Conservation (phyloP, 108 stramenopile genomes). For the Seminavis robusta region DNA sequence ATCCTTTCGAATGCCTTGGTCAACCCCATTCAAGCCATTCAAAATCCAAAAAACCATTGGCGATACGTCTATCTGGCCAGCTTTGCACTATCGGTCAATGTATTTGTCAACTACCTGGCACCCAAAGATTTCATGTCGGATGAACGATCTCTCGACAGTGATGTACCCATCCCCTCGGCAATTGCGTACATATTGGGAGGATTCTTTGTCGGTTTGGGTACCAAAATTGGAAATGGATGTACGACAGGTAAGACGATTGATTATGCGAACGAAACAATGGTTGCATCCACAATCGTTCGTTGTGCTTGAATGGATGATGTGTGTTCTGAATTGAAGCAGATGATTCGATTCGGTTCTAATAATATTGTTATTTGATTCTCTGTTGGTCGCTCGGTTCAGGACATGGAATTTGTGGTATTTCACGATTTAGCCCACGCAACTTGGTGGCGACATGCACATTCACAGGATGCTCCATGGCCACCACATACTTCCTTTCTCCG, state of each 20-base stretch:
- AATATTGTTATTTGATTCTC: no score
- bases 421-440: slow-evolving; percentile 67
- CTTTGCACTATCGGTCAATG: slow-evolving; percentile 38
- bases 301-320: no score
- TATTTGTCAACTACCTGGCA: no score
- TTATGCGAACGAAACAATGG: no score
- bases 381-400: no score
- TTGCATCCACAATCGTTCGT: no score
- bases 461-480: slow-evolving; percentile 60
- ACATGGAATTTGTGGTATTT: slow-evolving; percentile 81
- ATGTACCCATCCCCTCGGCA: slow-evolving; percentile 7
- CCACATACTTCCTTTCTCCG: slow-evolving; percentile 33
- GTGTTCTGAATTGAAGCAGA: no score
- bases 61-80: slow-evolving; percentile 48
- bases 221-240: slow-evolving; percentile 71
- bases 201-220: slow-evolving; percentile 74
- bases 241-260: no score
- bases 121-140: slow-evolving; percentile 12
- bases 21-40: slow-evolving; percentile 26
- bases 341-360: no score
- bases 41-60: slow-evolving; percentile 42
- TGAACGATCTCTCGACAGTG: slow-evolving; percentile 7
- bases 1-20: slow-evolving; percentile 39
- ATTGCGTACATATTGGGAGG: slow-evolving; percentile 53
- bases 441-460: slow-evolving; percentile 73